Evolutionary conservation across 78 protist species (phyloP).

Genomic region (Protostelium mycophagum): DNA sequence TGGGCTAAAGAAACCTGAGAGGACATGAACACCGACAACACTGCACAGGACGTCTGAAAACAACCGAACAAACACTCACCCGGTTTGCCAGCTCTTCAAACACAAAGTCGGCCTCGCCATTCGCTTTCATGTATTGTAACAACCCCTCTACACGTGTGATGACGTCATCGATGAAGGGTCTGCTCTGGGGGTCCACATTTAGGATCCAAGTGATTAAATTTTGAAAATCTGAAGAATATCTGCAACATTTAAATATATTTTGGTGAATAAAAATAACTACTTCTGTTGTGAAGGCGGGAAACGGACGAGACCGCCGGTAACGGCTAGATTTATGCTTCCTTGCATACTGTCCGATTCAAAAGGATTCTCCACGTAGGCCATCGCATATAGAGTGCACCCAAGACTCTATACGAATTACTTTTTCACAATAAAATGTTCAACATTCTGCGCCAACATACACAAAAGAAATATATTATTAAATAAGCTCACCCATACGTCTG

Average conservation of each 20-base stretch:
- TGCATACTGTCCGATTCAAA: conserved; percentile 7
- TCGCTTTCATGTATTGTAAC: background rate
- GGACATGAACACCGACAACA: background rate
- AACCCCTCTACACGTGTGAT: background rate
- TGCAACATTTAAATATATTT: too few relatives aligned
- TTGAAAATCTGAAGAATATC: background rate
- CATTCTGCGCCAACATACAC: too few relatives aligned
- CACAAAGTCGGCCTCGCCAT: background rate
- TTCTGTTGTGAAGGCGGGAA: background rate
- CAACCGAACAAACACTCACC: background rate
- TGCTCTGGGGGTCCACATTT: background rate
- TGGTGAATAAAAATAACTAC: too few relatives aligned
- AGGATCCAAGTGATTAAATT: background rate
- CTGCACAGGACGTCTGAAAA: background rate
- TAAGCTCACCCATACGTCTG: conserved; percentile 32
- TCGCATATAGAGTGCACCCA: conserved; percentile 52
- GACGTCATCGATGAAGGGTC: background rate
- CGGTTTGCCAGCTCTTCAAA: background rate
- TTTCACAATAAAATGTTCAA: too few relatives aligned
- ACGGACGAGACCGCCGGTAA: background rate
- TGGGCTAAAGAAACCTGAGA: too few relatives aligned
- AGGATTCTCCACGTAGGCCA: conserved; percentile 43
- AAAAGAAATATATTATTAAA: too few relatives aligned
- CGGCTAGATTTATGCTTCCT: background rate
- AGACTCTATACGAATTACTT: conserved; percentile 8